A percentile compares a stretch with the other conserved stretches of the same genome.
Conservation (phyloP, 345 rosid species). For the Eutrema heterophyllum region DNA sequence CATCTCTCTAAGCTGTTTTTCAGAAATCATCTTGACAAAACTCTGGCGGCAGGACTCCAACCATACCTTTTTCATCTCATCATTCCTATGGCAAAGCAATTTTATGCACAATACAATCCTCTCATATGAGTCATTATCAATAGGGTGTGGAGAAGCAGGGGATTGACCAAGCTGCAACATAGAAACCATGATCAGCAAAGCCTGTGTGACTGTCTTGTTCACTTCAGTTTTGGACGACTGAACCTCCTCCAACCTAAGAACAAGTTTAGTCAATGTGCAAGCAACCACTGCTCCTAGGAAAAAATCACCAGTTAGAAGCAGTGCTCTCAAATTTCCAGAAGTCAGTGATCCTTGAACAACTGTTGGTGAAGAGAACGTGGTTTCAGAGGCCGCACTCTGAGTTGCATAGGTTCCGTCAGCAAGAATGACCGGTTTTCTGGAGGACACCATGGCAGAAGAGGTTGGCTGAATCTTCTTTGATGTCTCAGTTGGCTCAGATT, state of each 20-base stretch:
- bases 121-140: constrained; percentile 88
- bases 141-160: constrained; percentile 81
- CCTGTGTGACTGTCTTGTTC: constrained; percentile 56
- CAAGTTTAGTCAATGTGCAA: constrained; percentile 84
- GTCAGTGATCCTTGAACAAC: constrained; percentile 69
- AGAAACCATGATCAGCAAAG: constrained; percentile 83
- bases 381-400: constrained; percentile 91
- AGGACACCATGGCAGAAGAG: constrained; percentile 56
- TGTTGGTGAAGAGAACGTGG: constrained; percentile 74
- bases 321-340: constrained; percentile 77
- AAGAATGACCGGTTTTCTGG: constrained; percentile 79
- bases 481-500: constrained; percentile 59
- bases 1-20: constrained; percentile 76
- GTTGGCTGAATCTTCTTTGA: constrained; percentile 53
- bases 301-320: constrained; percentile 90
- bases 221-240: constrained; percentile 77
- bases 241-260: constrained; percentile 91
- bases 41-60: constrained; percentile 85
- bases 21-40: constrained; percentile 93
- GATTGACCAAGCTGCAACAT: constrained; percentile 95
- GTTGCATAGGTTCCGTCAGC: constrained; percentile 92
- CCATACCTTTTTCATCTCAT: constrained; percentile 83
- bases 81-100: constrained; percentile 75
- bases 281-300: constrained; percentile 98
- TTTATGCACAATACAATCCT: constrained; percentile 79